Conservation (phyloP, 2,329 filamentous ascomycete species). For the Calonectria pteridis region DNA sequence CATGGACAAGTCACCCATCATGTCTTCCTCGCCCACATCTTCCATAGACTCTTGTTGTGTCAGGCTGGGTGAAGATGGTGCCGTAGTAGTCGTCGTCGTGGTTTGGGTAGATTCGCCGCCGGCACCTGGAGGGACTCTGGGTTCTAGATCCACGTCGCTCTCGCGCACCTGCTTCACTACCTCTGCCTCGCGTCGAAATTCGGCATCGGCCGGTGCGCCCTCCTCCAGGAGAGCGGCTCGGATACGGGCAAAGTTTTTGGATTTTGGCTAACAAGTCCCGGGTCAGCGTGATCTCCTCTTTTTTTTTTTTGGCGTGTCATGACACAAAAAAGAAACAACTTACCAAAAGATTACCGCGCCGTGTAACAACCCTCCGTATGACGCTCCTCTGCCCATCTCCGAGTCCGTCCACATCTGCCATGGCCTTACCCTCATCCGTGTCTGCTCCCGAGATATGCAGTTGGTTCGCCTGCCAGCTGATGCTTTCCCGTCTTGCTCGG, state of each 20-base stretch:
- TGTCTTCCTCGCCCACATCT: conserved; percentile 77
- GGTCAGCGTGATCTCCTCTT: conserved; percentile 44
- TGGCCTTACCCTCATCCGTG: conserved; percentile 74
- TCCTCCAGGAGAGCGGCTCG: conserved; percentile 92
- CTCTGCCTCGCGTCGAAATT: conserved; percentile 91
- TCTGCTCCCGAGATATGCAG: conserved; percentile 84
- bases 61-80: conserved; percentile 77
- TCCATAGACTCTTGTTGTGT: conserved; percentile 75
- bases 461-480: conserved; percentile 91
- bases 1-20: conserved; percentile 68
- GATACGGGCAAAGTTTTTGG: conserved; percentile 94
- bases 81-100: conserved; percentile 67
- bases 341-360: conserved; percentile 90
- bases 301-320: background rate
- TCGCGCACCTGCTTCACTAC: conserved; percentile 96
- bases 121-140: conserved; percentile 49
- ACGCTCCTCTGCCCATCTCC: conserved; percentile 77
- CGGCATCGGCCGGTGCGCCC: conserved; percentile 86
- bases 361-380: conserved; percentile 84
- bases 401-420: conserved; percentile 67
- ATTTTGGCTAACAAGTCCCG: conserved; percentile 78
- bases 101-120: conserved; percentile 61
- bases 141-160: conserved; percentile 78
- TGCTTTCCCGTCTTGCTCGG: conserved; percentile 82
- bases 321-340: conserved; percentile 50